Percentiles rank a stretch among this genome's conserved stretches.
Evolutionary conservation across 2,329 filamentous ascomycete species (phyloP).

Genomic region (Shiraia bambusicola): DNA sequence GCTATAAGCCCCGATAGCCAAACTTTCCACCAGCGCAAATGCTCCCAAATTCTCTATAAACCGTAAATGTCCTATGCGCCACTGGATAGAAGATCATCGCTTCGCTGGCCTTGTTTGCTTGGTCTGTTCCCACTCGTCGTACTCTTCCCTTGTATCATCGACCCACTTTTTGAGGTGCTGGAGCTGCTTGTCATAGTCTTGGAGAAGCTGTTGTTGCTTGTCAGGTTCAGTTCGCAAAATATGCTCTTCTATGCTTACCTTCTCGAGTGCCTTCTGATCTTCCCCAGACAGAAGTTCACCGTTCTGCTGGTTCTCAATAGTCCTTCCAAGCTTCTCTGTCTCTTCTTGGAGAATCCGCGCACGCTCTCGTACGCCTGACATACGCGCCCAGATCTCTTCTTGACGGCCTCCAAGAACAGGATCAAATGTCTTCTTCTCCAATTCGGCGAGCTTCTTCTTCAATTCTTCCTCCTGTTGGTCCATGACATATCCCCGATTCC

Average conservation of each 20-base stretch:
- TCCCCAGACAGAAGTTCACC: slow-evolving; percentile 63
- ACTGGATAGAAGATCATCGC: slow-evolving; percentile 17
- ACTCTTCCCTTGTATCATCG: slow-evolving; percentile 60
- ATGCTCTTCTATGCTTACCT: slow-evolving; percentile 52
- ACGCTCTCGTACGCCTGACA: slow-evolving; percentile 73
- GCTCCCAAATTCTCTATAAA: slow-evolving; percentile 13
- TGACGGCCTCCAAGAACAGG: slow-evolving; percentile 73
- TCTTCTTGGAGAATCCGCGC: slow-evolving; percentile 72
- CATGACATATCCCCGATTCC: slow-evolving; percentile 79
- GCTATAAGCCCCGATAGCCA: slow-evolving; percentile 18
- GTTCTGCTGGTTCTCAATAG: slow-evolving; percentile 49
- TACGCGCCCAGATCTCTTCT: slow-evolving; percentile 82
- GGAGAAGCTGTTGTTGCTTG: slow-evolving; percentile 63
- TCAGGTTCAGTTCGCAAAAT: slow-evolving; percentile 14
- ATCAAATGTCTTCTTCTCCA: slow-evolving; percentile 72
- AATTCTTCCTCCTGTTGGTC: slow-evolving; percentile 78
- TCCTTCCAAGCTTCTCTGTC: slow-evolving; percentile 64
- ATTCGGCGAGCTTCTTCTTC: slow-evolving; percentile 66
- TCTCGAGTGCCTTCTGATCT: slow-evolving; percentile 70
- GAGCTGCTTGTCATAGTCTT: slow-evolving; percentile 80
- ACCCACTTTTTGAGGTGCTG: slow-evolving; percentile 70
- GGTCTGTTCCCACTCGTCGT: slow-evolving; percentile 54
- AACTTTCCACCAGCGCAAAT: slow-evolving; percentile 17
- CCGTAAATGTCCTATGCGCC: slow-evolving; percentile 12
- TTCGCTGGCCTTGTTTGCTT: slow-evolving; percentile 30